Percentiles rank a stretch among this genome's conserved stretches.
phyloP scores from a whole-genome alignment of 1,284 basidiomycete species.

The Sanghuangporus sanghuang region DNA sequence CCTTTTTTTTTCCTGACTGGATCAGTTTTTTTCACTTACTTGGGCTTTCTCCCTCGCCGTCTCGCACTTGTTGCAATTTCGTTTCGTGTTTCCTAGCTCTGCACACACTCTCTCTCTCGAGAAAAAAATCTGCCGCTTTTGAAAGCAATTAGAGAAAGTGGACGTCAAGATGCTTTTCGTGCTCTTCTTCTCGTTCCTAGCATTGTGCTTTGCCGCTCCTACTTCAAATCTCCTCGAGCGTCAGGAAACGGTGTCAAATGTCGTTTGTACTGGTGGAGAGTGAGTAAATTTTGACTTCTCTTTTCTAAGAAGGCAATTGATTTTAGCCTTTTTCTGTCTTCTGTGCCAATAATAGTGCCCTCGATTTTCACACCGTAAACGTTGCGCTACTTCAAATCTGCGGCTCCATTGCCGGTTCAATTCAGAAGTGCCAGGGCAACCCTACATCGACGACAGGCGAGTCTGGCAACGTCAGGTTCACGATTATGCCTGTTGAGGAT shows the following conservation, averaged over 20 bases:
- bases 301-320: background rate
- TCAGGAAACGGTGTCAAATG: conserved; percentile 24
- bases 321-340: background rate
- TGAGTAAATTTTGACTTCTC: conserved; percentile 8
- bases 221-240: conserved; percentile 24
- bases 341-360: conserved; percentile 18
- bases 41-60: background rate
- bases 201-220: conserved; percentile 21
- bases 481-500: conserved; percentile 25
- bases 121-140: background rate
- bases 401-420: conserved; percentile 29
- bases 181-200: conserved; percentile 13
- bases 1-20: conserved; percentile 13
- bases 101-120: background rate
- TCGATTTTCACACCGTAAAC: conserved; percentile 30
- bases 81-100: background rate
- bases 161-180: conserved; percentile 16
- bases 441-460: conserved; percentile 27
- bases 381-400: conserved; percentile 31
- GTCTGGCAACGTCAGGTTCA: conserved; percentile 26
- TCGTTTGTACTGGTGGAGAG: conserved; percentile 20
- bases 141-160: background rate
- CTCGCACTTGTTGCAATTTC: background rate
- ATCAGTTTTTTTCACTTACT: conserved; percentile 8
- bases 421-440: conserved; percentile 29